phyloP scores from a whole-genome alignment of 2,329 filamentous ascomycete genomes.

The Thelonectria rubi region DNA sequence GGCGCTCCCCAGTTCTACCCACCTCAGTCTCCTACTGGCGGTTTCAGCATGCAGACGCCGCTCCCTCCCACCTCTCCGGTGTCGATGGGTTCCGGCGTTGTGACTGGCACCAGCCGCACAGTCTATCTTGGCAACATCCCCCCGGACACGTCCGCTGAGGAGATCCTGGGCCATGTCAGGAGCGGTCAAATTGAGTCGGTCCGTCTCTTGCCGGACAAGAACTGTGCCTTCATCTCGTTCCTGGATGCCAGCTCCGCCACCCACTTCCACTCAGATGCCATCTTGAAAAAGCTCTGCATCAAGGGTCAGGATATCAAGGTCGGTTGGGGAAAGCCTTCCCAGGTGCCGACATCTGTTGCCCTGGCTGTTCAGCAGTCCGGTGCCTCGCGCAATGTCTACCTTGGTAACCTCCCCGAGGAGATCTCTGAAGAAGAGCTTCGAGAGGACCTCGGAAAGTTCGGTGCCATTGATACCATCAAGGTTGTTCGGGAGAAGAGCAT shows the following conservation, averaged over 20 bases:
- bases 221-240: slow-evolving; percentile 99
- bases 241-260: slow-evolving; percentile 96
- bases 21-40: slow-evolving; percentile 86
- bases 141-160: slow-evolving; percentile 95
- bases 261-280: slow-evolving; percentile 99
- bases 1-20: slow-evolving; percentile 85
- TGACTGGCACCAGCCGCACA: slow-evolving; percentile 92
- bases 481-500: slow-evolving; percentile 98
- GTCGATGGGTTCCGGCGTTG: slow-evolving; percentile 78
- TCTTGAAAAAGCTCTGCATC: slow-evolving; percentile 99
- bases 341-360: slow-evolving; percentile 97
- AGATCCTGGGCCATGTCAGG: slow-evolving; percentile 94
- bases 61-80: slow-evolving; percentile 77
- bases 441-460: slow-evolving; percentile 95
- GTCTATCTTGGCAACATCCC: slow-evolving; percentile 98
- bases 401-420: slow-evolving; percentile 92
- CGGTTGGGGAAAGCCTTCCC: slow-evolving; percentile 98
- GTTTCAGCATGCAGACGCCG: slow-evolving; percentile 67
- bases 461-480: slow-evolving; percentile 96
- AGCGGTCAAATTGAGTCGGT: slow-evolving; percentile 99
- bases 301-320: slow-evolving; percentile 99
- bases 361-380: slow-evolving; percentile 97
- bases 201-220: slow-evolving; percentile 95
- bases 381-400: slow-evolving; percentile 95
- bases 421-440: slow-evolving; percentile 90